These are phyloP conservation scores for Phaffia tasmanica DNA, from an alignment of 768 basidiomycete genomes.

Conservation along the genomic window DNA sequence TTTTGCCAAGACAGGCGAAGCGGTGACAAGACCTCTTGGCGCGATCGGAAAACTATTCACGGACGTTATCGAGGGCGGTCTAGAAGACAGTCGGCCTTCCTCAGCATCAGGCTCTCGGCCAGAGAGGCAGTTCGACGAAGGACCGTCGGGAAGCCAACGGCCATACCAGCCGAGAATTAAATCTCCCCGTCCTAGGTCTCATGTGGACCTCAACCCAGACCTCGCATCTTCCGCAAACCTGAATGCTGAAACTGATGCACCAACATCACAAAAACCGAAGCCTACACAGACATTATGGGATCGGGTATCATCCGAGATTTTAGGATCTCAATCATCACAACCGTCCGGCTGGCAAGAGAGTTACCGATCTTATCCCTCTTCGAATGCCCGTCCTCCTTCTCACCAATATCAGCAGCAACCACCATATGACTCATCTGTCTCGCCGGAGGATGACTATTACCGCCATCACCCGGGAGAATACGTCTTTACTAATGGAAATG, in stretches of 20 bases:
- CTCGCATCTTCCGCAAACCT: not conserved
- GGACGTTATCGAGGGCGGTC: conserved; percentile 25
- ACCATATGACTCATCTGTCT: not conserved
- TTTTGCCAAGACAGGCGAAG: conserved; percentile 86
- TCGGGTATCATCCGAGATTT: conserved; percentile 3
- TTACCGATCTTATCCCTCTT: not conserved
- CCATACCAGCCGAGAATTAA: conserved; percentile 15
- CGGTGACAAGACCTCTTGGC: conserved; percentile 43
- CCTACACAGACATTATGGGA: conserved; percentile 3
- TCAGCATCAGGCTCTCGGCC: not conserved
- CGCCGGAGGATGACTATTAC: not conserved
- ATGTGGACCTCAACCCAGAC: not conserved
- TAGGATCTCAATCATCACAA: conserved; percentile 4
- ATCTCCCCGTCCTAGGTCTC: conserved; percentile 14
- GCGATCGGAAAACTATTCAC: conserved; percentile 33
- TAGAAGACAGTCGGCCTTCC: not conserved
- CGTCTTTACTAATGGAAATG: not conserved
- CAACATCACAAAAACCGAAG: not conserved
- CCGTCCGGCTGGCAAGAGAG: not conserved
- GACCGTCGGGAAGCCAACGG: not conserved
- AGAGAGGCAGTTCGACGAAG: not conserved
- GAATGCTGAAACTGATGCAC: too few species aligned
- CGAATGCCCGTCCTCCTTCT: not conserved
- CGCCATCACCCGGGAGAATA: not conserved
- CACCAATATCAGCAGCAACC: not conserved